Evolutionary conservation across 2,329 filamentous ascomycete species (phyloP), one percentile per base, ranked within the genome.

Genomic region (Penicillium sp.): DNA sequence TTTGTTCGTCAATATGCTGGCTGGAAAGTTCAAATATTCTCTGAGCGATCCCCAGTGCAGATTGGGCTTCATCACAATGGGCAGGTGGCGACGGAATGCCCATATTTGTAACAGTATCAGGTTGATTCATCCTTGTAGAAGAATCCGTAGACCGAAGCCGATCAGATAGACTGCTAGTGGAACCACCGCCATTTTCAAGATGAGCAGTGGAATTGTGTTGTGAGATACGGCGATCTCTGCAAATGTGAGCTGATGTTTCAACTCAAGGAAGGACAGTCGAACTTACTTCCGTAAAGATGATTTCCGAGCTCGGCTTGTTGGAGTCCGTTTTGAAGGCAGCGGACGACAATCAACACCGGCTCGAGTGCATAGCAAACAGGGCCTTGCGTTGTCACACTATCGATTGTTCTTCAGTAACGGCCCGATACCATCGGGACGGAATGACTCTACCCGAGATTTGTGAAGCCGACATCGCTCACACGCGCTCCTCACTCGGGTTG

Each of bases 11-110:
- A n/a, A 64, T 60, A 20, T 55, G 58, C 7, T 65, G 64, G 12
- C 62, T 62, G 8, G 60, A 59, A 15, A 68, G 56, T 44, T 61
- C 61, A 39, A 60, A 68, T 1, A 70, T 67, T 42, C 65, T 69
- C 18, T 62, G 64, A 12, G 69, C 65, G 29, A 73, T 70, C 7
- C 66, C 68, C 54, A 72, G 64, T 0, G 69, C 68, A 6, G 70
- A 73, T 29, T 73, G 66, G 3, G 64, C 64, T 53, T 70, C 67
- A 6, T 59, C 60, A 7, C 57, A 67, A 24, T 61, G 23, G 6
- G 15, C 6, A 13, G 23, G 23, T 9, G 39, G 39, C 8, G 39
- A 42, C 9, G 20, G 26, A 8, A 42, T 42, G 7, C 39, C 39
- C 39, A 29, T 42, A n/a, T 13, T 29, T n/a, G 24, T 9, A 27